Evolutionary conservation across 1,139 yeast species (phyloP).

Genomic region (Nakaseomyces sp.): DNA sequence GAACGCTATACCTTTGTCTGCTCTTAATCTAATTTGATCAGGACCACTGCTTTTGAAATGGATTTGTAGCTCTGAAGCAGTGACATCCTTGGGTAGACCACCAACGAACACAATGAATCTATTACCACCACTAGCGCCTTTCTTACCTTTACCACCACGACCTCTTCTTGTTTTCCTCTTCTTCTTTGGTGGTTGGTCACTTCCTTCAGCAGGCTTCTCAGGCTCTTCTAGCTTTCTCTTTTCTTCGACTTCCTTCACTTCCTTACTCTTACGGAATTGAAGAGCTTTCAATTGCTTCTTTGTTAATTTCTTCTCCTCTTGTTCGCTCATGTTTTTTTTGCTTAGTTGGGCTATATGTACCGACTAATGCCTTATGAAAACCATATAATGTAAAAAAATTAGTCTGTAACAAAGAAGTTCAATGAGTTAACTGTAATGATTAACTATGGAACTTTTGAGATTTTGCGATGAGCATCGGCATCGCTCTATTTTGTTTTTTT

Average conservation of each 20-base stretch:
- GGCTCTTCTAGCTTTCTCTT: slow-evolving; percentile 23
- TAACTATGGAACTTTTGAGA: too few relatives aligned
- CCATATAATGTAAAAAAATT: too few relatives aligned
- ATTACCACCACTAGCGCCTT: slow-evolving; percentile 69
- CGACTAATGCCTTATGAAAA: too few relatives aligned
- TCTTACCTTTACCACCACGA: slow-evolving; percentile 39
- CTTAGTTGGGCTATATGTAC: neutral
- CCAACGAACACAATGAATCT: slow-evolving; percentile 87
- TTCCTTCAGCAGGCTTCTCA: slow-evolving; percentile 22
- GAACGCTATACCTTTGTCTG: slow-evolving; percentile 87
- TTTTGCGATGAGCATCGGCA: neutral
- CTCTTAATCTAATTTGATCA: slow-evolving; percentile 64
- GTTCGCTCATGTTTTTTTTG: neutral
- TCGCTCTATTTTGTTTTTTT: neutral
- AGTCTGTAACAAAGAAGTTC: neutral
- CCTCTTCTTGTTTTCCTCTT: slow-evolving; percentile 75
- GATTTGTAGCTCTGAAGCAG: slow-evolving; percentile 51
- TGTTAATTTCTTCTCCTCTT: slow-evolving; percentile 42
- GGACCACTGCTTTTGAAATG: slow-evolving; percentile 75
- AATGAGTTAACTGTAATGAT: too few relatives aligned
- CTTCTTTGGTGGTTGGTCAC: slow-evolving; percentile 40
- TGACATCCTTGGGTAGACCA: slow-evolving; percentile 68
- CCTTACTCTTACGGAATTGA: slow-evolving; percentile 40
- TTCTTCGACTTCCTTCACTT: slow-evolving; percentile 28
- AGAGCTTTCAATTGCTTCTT: slow-evolving; percentile 76